phyloP scores from a whole-genome alignment of 306 rosid genomes.

The Oxytropis ochrocephala region DNA sequence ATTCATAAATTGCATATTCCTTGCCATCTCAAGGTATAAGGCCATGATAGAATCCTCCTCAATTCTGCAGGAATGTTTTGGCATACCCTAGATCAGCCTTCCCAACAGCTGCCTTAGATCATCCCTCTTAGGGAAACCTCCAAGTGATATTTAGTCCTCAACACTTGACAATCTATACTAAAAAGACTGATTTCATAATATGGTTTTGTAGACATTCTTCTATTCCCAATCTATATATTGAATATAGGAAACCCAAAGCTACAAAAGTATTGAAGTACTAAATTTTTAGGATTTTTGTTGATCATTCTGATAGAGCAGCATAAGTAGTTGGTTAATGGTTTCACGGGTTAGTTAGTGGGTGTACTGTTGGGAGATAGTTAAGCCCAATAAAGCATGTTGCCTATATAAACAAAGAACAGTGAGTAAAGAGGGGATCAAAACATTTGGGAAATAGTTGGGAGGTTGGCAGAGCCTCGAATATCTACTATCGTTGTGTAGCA shows the following conservation, averaged over 20 bases:
- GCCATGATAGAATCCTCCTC: conserved; percentile 1
- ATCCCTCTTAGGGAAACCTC: not conserved
- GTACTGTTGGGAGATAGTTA: no score
- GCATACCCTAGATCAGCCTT: conserved; percentile 2
- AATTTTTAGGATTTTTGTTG: not conserved
- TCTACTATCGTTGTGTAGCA: no score
- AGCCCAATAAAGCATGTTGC: no score
- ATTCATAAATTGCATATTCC: not conserved
- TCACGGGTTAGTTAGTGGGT: no score
- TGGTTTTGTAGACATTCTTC: not conserved
- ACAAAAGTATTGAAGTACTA: not conserved
- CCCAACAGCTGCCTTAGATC: not conserved
- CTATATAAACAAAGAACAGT: no score
- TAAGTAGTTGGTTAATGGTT: no score
- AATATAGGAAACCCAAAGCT: not conserved
- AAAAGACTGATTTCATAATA: conserved; percentile 6
- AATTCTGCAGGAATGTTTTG: conserved; percentile 4
- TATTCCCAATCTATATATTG: not conserved
- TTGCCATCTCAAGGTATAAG: not conserved
- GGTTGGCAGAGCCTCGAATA: no score
- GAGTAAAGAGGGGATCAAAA: no score
- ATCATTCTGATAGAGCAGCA: not conserved
- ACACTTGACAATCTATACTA: not conserved
- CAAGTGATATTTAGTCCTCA: not conserved
- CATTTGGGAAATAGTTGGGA: no score